Evolutionary conservation across 441 rosid genomes (phyloP).

Genomic region (Geranium incanum): DNA sequence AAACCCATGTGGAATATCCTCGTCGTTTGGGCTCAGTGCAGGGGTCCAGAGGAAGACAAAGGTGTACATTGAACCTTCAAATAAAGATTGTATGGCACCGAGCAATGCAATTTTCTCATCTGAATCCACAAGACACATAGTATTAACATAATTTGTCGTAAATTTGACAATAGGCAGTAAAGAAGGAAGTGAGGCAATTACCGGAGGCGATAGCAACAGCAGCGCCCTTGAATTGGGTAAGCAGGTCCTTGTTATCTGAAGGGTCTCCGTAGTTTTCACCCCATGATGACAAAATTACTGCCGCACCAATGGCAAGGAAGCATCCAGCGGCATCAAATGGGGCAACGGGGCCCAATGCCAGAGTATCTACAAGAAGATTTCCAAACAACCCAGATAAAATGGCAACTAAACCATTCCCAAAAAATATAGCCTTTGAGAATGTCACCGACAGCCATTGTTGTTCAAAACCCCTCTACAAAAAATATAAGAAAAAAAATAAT

Average conservation of each 20-base stretch:
- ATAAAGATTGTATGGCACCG: constrained; percentile 93
- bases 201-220: constrained; percentile 95
- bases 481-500: not conserved
- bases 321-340: constrained; percentile 97
- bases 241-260: constrained; percentile 81
- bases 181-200: constrained; percentile 17
- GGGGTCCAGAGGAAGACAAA: constrained; percentile 99
- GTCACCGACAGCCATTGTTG: constrained; percentile 89
- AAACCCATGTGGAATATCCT: constrained; percentile 97
- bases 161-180: too few species aligned
- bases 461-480: constrained; percentile 77
- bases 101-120: constrained; percentile 95
- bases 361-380: constrained; percentile 69
- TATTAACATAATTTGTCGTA: not conserved
- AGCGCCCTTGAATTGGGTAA: constrained; percentile 84
- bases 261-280: constrained; percentile 85
- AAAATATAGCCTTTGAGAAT: constrained; percentile 95
- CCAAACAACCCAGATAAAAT: constrained; percentile 88
- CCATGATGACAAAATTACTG: constrained; percentile 79
- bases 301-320: constrained; percentile 92
- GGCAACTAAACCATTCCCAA: constrained; percentile 95
- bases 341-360: constrained; percentile 90
- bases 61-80: constrained; percentile 99
- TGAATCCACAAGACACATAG: constrained; percentile 16
- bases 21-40: constrained; percentile 81